Conservation (phyloP, 2,329 filamentous ascomycete species). For the Hyphodiscus sp. region DNA sequence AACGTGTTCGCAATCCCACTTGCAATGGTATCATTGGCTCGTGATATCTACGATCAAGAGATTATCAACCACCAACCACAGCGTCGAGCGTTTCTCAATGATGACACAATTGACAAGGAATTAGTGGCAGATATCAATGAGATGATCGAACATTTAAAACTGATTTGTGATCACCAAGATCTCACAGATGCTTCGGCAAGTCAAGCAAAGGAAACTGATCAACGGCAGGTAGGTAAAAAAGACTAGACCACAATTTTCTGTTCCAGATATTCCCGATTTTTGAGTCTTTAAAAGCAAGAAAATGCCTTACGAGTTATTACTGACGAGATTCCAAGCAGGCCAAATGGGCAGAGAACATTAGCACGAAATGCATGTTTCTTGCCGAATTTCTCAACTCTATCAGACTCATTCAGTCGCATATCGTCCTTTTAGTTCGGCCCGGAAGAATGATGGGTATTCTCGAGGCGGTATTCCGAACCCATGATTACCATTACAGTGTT, state of each 20-base stretch:
- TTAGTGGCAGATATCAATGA: constrained; percentile 42
- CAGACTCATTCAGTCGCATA: constrained; percentile 36
- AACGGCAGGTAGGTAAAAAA: constrained; percentile 30
- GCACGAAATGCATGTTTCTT: constrained; percentile 54
- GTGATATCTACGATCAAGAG: constrained; percentile 45
- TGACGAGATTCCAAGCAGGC: constrained; percentile 7
- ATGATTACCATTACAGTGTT: constrained; percentile 31
- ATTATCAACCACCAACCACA: constrained; percentile 38
- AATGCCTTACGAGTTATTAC: too few species aligned
- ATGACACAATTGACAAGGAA: constrained; percentile 34
- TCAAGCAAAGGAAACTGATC: constrained; percentile 33
- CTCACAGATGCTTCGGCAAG: constrained; percentile 38
- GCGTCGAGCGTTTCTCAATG: constrained; percentile 44
- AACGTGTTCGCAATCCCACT: constrained; percentile 49
- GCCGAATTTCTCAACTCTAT: constrained; percentile 46
- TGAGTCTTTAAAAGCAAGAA: too few species aligned
- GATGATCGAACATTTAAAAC: constrained; percentile 44
- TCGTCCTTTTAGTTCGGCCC: constrained; percentile 48
- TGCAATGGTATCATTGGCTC: constrained; percentile 46
- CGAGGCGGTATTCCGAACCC: constrained; percentile 39
- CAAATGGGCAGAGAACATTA: constrained; percentile 49
- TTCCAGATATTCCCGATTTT: too few species aligned
- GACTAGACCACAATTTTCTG: too few species aligned
- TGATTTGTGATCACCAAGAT: constrained; percentile 52
- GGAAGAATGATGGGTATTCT: constrained; percentile 46